phyloP scores from a whole-genome alignment of 1,284 basidiomycete genomes.

The Rhodotorula mucilaginosa region DNA sequence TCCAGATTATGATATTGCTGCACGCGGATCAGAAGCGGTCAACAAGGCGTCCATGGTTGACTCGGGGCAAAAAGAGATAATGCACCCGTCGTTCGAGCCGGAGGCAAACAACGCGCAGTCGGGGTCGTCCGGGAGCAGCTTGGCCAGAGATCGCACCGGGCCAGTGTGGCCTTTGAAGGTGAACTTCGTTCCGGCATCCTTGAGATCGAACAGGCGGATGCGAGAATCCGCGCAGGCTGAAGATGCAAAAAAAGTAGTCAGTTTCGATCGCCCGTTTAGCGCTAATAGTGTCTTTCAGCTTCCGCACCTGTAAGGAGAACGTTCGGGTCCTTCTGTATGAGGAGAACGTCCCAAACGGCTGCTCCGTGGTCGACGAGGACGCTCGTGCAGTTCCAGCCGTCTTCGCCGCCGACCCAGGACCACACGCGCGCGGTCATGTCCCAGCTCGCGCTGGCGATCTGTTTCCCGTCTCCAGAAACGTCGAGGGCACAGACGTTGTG shows the following conservation, averaged over 20 bases:
- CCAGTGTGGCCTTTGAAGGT: slow-evolving; percentile 80
- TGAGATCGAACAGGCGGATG: slow-evolving; percentile 70
- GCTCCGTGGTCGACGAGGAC: slow-evolving; percentile 81
- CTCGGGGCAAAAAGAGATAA: background rate
- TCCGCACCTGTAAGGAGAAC: slow-evolving; percentile 21
- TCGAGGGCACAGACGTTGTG: slow-evolving; percentile 90
- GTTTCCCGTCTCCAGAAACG: slow-evolving; percentile 60
- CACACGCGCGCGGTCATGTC: slow-evolving; percentile 94
- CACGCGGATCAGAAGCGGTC: background rate
- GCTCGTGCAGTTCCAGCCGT: slow-evolving; percentile 61
- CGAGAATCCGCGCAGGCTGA: slow-evolving; percentile 92
- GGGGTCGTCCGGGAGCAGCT: slow-evolving; percentile 46
- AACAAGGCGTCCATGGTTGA: background rate
- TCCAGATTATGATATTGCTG: slow-evolving; percentile 86
- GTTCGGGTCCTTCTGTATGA: slow-evolving; percentile 66
- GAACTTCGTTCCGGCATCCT: slow-evolving; percentile 48
- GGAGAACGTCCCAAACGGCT: slow-evolving; percentile 90
- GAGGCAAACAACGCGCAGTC: slow-evolving; percentile 78
- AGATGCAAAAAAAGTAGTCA: background rate
- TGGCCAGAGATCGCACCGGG: slow-evolving; percentile 78
- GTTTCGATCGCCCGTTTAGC: background rate
- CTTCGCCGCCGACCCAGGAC: slow-evolving; percentile 46
- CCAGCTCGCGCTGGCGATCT: slow-evolving; percentile 86
- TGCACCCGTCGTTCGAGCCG: slow-evolving; percentile 87
- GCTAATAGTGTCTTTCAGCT: background rate